Evolutionary conservation across 2,329 filamentous ascomycete species (phyloP).

Genomic region (Anisogramma anomala): DNA sequence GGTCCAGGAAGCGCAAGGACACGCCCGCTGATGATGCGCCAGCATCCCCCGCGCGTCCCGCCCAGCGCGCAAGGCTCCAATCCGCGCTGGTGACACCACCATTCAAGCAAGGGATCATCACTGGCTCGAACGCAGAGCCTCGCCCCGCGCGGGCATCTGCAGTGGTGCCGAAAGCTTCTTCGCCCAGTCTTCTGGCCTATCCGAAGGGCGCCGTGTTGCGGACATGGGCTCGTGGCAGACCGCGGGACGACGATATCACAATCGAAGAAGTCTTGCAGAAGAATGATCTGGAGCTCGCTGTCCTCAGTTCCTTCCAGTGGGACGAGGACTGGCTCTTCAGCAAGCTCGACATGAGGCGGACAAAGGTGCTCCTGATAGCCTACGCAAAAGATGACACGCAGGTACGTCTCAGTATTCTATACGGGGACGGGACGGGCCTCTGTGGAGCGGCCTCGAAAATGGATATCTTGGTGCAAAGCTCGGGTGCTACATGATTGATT

Average conservation of each 20-base stretch:
- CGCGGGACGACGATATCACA: slow-evolving; percentile 60
- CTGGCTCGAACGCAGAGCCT: slow-evolving; percentile 1
- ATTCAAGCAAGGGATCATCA: neutral
- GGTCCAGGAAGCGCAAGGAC: slow-evolving; percentile 48
- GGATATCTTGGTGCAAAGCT: neutral
- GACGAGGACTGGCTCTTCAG: slow-evolving; percentile 67
- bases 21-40: no score
- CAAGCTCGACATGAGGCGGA: slow-evolving; percentile 52
- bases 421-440: no score
- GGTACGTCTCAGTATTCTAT: slow-evolving; percentile 30
- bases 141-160: neutral
- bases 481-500: neutral
- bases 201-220: slow-evolving; percentile 61
- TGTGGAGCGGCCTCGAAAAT: no score
- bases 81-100: slow-evolving; percentile 1
- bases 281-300: slow-evolving; percentile 57
- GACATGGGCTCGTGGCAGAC: slow-evolving; percentile 60
- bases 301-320: slow-evolving; percentile 82
- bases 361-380: slow-evolving; percentile 50
- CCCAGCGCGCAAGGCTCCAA: slow-evolving; percentile 6
- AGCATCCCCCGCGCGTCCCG: no score
- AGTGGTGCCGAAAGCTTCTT: neutral
- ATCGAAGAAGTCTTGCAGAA: slow-evolving; percentile 79
- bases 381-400: slow-evolving; percentile 41
- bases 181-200: slow-evolving; percentile 26